These are phyloP conservation scores for Colletotrichum sp. DNA, from an alignment of 2,329 filamentous ascomycete genomes.

Conservation along the genomic window DNA sequence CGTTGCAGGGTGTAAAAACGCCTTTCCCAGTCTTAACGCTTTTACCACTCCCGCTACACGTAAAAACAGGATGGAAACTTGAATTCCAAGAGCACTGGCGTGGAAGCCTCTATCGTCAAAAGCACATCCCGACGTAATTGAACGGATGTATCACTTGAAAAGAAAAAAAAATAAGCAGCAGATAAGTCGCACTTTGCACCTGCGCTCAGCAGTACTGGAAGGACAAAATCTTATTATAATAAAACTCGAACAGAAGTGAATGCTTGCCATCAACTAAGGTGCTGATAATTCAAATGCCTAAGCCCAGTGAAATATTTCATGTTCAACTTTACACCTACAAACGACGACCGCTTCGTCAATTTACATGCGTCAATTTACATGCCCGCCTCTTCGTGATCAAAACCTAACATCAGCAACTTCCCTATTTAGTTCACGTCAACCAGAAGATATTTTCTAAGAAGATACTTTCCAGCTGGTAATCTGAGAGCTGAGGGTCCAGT, in stretches of 20 bases:
- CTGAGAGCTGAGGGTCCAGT: not conserved
- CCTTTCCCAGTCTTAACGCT: not conserved
- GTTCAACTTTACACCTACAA: not conserved
- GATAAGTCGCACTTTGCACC: not conserved
- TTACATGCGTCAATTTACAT: not conserved
- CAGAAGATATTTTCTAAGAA: not conserved
- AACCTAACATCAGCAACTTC: too few species aligned
- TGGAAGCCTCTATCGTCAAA: not conserved
- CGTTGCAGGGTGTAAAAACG: not conserved
- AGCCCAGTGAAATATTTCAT: not conserved
- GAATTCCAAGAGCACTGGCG: not conserved
- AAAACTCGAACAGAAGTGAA: not conserved
- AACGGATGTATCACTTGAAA: not conserved
- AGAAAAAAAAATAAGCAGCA: accelerated
- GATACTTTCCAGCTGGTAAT: not conserved
- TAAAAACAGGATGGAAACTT: not conserved
- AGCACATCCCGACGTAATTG: not conserved
- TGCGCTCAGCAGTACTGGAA: not conserved
- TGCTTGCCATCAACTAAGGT: not conserved
- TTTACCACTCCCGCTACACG: not conserved
- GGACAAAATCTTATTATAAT: not conserved
- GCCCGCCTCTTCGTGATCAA: not conserved
- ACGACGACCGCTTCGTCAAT: not conserved
- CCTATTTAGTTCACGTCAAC: not conserved
- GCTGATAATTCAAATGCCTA: not conserved